Evolutionary conservation across 345 rosid genomes (phyloP), one percentile per base, ranked within the genome.

Genomic region (Draba incana): DNA sequence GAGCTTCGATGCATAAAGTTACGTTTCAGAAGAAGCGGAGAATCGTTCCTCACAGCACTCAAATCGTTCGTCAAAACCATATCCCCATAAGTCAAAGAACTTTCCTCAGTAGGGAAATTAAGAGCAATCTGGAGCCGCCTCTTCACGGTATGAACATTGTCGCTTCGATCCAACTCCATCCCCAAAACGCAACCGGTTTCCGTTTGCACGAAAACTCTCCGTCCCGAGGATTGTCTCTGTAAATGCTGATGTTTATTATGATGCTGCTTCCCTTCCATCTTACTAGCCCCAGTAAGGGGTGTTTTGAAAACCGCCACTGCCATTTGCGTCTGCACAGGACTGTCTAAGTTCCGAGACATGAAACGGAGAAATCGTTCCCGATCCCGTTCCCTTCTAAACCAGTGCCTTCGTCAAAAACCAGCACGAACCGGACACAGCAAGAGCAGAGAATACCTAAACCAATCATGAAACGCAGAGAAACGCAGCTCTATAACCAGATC

Each of bases 281-380:
- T 79, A 53, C 47, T 78, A 71, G 66, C 79, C 58, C 88, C 86
- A 24, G 74, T 66, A 41, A 89, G 88, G 23, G 96, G 88, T 43
- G 89, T 88, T 81, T 81, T 92, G 23, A 89, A 84, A 4, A 88
- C 79, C 57, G 97, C 84, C 60, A 95, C 86, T 42, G 97, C 98
- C 97, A 92, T 89, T 80, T 92, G 99, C 7, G 96, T 89, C 74
- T 88, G 99, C 60, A 94, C 96, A 78, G 97, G 99, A 75, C 97
- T 87, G 83, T 91, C 97, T 68, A 86, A 76, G 68, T 91, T 86
- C 70, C 85, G 80, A 77, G 93, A 88, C 97, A 92, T 95, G 80
- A 86, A 91, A 83, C 33, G 75, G 74, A 75, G 77, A 82, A 72
- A 57, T 66, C 10, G 57, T 27, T 13, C 15, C 38, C 64, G 84